Evolutionary conservation across 139 green algal genomes (phyloP).

Genomic region (Coccomyxa sp.): DNA sequence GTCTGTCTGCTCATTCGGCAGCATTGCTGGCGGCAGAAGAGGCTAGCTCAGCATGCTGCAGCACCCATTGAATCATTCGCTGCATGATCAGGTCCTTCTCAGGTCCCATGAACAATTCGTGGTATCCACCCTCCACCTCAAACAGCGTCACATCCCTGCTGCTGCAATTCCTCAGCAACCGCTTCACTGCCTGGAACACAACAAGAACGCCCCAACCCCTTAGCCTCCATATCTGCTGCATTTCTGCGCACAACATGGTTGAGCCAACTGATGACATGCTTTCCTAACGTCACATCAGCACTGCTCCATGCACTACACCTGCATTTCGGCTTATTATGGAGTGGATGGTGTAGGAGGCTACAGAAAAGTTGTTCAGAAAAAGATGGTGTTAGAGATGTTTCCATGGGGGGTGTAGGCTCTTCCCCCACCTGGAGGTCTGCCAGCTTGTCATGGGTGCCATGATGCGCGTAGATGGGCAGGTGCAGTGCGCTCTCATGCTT

Average conservation of each 20-base stretch:
- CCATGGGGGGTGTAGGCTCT: not conserved
- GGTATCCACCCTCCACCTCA: slow-evolving; percentile 28
- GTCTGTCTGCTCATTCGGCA: too few species aligned
- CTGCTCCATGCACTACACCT: not conserved
- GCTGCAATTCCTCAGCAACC: not conserved
- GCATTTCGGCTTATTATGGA: not conserved
- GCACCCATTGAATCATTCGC: slow-evolving; percentile 29
- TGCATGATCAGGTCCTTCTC: slow-evolving; percentile 20
- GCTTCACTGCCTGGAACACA: slow-evolving; percentile 21
- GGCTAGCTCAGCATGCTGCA: slow-evolving; percentile 2
- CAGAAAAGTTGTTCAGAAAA: not conserved
- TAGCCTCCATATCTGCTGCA: not conserved
- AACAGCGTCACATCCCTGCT: slow-evolving; percentile 19
- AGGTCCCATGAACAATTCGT: slow-evolving; percentile 40
- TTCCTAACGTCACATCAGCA: not conserved
- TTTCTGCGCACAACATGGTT: not conserved
- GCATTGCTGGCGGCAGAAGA: too few species aligned
- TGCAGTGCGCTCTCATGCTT: slow-evolving; percentile 9
- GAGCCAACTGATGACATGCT: not conserved
- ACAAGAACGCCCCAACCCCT: not conserved
- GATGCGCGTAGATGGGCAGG: slow-evolving; percentile 42
- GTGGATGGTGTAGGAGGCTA: not conserved
- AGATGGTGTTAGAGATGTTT: not conserved
- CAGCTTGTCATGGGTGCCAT: slow-evolving; percentile 35
- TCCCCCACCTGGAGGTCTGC: slow-evolving; percentile 18